These are phyloP conservation scores for Pseudogymnoascus verrucosus DNA, from an alignment of 2,329 filamentous ascomycete species.

Conservation along the genomic window DNA sequence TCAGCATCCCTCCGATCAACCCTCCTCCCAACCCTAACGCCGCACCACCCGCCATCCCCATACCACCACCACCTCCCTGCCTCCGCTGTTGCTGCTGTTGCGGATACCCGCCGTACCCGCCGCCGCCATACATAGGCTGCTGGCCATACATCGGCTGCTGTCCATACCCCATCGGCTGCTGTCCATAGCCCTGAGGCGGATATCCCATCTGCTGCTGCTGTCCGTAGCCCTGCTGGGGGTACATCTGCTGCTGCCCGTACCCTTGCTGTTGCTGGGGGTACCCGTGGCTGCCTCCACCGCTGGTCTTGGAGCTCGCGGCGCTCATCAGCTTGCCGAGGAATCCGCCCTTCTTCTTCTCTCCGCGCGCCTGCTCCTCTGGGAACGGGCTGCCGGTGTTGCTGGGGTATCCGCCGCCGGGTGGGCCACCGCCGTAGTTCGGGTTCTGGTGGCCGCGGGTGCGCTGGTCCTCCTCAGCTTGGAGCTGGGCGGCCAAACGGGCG, in stretches of 20 bases:
- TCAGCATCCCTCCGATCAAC: constrained; percentile 66
- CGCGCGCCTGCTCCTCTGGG: constrained; percentile 34
- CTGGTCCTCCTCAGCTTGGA: constrained; percentile 79
- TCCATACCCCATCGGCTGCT: neutral
- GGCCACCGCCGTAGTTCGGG: constrained; percentile 17
- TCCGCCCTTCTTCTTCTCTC: constrained; percentile 36
- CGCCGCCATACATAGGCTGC: constrained; percentile 16
- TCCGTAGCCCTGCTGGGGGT: constrained; percentile 18
- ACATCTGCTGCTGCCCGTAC: constrained; percentile 18
- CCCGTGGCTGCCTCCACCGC: constrained; percentile 32
- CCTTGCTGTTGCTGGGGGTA: constrained; percentile 31
- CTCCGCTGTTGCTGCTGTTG: constrained; percentile 25
- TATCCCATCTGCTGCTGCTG: constrained; percentile 13
- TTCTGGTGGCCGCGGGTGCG: constrained; percentile 33
- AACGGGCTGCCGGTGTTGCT: neutral
- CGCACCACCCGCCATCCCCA: constrained; percentile 66
- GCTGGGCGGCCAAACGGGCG: constrained; percentile 62
- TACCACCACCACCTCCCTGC: constrained; percentile 41
- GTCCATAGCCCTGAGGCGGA: neutral
- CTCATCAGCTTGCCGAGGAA: constrained; percentile 46
- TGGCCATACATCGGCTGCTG: constrained; percentile 7
- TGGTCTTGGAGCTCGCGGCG: constrained; percentile 23
- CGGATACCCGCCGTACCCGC: constrained; percentile 29
- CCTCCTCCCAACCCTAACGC: constrained; percentile 76
- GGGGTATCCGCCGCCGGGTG: constrained; percentile 22